A percentile compares a stretch with the other conserved stretches of the same genome.
Evolutionary conservation across 2,329 filamentous ascomycete species (phyloP).

Genomic region (Neoarthrinium moseri): DNA sequence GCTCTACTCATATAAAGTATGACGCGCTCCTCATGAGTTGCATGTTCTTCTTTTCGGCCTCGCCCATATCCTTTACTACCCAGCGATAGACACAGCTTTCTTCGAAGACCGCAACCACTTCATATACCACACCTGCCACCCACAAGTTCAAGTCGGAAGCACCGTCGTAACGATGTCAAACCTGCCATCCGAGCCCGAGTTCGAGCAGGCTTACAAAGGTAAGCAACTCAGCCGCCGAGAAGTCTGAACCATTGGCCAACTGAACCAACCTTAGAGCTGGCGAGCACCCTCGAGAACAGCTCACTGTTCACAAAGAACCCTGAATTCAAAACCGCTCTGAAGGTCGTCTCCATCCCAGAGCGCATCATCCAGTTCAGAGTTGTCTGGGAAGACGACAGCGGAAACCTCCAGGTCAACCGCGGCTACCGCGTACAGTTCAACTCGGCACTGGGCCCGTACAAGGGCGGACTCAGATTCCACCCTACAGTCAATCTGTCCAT

Average conservation of each 20-base stretch:
- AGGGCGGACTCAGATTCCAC: conserved; percentile 94
- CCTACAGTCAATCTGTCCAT: conserved; percentile 78
- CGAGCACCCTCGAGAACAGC: conserved; percentile 90
- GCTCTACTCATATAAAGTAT: too few relatives aligned
- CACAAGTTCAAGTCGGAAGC: too few relatives aligned
- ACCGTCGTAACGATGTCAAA: conserved; percentile 68
- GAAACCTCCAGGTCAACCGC: conserved; percentile 85
- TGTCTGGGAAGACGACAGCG: conserved; percentile 93
- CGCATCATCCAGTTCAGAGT: conserved; percentile 97
- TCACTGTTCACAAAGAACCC: conserved; percentile 91
- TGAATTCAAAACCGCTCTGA: conserved; percentile 88
- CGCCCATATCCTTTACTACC: background rate
- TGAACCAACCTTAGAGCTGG: conserved; percentile 67
- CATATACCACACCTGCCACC: too few relatives aligned
- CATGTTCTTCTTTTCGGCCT: too few relatives aligned
- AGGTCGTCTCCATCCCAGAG: conserved; percentile 87
- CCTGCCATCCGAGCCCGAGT: conserved; percentile 88
- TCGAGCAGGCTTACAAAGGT: conserved; percentile 98
- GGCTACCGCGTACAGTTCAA: conserved; percentile 99
- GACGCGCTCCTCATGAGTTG: too few relatives aligned
- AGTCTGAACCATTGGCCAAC: conserved; percentile 12
- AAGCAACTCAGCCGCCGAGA: conserved; percentile 27
- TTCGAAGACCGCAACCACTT: background rate
- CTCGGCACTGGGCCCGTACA: conserved; percentile 95
- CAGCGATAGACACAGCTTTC: background rate